Percentiles rank a stretch among this genome's conserved stretches.
Conservation (phyloP, 805 yeast genomes). For the Yamadazyma olivae region DNA sequence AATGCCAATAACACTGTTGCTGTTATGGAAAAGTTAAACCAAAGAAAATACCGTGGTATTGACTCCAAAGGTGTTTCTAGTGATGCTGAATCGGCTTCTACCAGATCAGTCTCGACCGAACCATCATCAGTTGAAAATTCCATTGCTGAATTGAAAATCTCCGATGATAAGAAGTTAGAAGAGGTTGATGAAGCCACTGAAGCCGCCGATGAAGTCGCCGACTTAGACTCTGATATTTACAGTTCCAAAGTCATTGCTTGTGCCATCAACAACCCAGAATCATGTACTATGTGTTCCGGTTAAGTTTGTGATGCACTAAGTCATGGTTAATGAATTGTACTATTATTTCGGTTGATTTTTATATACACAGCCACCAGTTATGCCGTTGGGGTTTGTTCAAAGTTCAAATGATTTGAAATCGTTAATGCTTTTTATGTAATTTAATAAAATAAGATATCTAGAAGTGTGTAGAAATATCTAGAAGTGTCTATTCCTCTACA, state of each 20-base stretch:
- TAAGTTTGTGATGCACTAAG: no score
- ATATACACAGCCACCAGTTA: no score
- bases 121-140: constrained; percentile 45
- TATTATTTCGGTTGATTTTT: no score
- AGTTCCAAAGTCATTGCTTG: constrained; percentile 94
- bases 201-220: constrained; percentile 10
- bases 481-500: not conserved
- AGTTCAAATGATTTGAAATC: no score
- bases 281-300: constrained; percentile 99
- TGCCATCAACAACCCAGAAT: constrained; percentile 94
- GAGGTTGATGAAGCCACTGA: constrained; percentile 13
- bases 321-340: not conserved
- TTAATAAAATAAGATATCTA: no score
- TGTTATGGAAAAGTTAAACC: constrained; percentile 34
- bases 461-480: not conserved
- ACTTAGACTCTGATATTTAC: constrained; percentile 70
- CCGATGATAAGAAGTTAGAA: constrained; percentile 18
- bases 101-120: constrained; percentile 32
- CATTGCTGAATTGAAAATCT: constrained; percentile 42
- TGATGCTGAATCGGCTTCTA: constrained; percentile 19
- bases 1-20: constrained; percentile 39
- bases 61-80: constrained; percentile 9
- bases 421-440: no score
- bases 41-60: constrained; percentile 35
- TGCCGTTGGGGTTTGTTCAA: no score